Percentiles rank a stretch among this genome's conserved stretches.
Conservation (phyloP, 371 early-diverging fungal species). For the Neoconidiobolus thromboides region DNA sequence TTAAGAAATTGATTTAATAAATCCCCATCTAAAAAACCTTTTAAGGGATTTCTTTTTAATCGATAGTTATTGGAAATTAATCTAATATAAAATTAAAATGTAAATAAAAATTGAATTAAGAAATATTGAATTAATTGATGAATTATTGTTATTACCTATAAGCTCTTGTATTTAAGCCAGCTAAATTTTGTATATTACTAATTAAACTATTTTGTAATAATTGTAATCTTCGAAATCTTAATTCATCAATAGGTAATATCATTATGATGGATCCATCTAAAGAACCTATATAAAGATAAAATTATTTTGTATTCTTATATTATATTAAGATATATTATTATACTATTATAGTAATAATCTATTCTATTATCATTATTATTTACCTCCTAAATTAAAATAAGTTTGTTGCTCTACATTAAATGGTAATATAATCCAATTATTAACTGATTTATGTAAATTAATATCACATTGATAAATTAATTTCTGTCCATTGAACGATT, state of each 20-base stretch:
- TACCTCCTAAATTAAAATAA: slow-evolving; percentile 9
- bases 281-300: slow-evolving; percentile 18
- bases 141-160: slow-evolving; percentile 22
- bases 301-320: background rate
- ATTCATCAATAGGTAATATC: slow-evolving; percentile 73
- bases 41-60: no score
- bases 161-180: slow-evolving; percentile 85
- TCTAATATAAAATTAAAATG: no score
- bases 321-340: background rate
- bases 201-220: slow-evolving; percentile 59
- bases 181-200: slow-evolving; percentile 55
- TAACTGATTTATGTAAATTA: slow-evolving; percentile 54
- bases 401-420: slow-evolving; percentile 12
- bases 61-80: no score
- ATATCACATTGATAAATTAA: slow-evolving; percentile 80
- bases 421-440: slow-evolving; percentile 38
- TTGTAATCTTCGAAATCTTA: slow-evolving; percentile 66
- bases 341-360: background rate
- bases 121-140: no score
- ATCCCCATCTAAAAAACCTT: no score
- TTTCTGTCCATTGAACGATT: slow-evolving; percentile 73
- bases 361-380: background rate
- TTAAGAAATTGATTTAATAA: no score
- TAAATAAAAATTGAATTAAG: no score
- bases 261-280: slow-evolving; percentile 49